Evolutionary conservation across 176 grass and related monocot species (phyloP), one percentile per base, ranked within the genome.

Genomic region (Avena insularis): DNA sequence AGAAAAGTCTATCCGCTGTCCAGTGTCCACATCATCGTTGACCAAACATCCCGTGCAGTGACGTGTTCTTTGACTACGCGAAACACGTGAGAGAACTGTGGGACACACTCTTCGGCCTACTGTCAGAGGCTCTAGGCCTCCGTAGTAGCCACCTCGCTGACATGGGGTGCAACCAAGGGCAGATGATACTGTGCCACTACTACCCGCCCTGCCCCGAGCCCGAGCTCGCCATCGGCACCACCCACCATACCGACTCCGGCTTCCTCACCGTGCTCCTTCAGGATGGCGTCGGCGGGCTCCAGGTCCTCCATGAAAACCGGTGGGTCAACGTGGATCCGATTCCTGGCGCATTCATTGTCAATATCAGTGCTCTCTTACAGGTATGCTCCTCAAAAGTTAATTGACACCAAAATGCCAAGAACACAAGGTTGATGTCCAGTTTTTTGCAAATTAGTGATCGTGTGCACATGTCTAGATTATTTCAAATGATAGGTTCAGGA

Each of bases 151-250:
- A 91, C 29, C 33, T 95, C 2, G 58, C 17, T 6, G 86, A 91
- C 54, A 91, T 91, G 0, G 88, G 86, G 27, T 91, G 88, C 80
- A 91, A 87, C 80, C 58, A 85, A 33, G 86, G 79, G 11, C 88
- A 89, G 70, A 79, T 83, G 58, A 64, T 91, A 10, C 29, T 87
- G 7, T 90, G 77, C 47, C 93, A 95, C 71, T 95, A 87, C 67
- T 95, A 95, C 31, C 93, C 91, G 33, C 89, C 90, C 12, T 95
- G 93, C 54, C 91, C 91, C 0, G 71, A 95, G 71, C 46, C 71
- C 8, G 21, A 29, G n/a, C 21, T 75, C 21, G 12, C 72, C 7
- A 9, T 75, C 13, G 71, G 71, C 11, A 64, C 61, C 11, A 14
- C 23, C 23, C 21, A 5, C 23, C 61, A 64, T 25, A 5, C 61